Percentiles rank a stretch among this genome's conserved stretches.
phyloP scores from a whole-genome alignment of 441 rosid genomes.

The Mallotus japonicus region DNA sequence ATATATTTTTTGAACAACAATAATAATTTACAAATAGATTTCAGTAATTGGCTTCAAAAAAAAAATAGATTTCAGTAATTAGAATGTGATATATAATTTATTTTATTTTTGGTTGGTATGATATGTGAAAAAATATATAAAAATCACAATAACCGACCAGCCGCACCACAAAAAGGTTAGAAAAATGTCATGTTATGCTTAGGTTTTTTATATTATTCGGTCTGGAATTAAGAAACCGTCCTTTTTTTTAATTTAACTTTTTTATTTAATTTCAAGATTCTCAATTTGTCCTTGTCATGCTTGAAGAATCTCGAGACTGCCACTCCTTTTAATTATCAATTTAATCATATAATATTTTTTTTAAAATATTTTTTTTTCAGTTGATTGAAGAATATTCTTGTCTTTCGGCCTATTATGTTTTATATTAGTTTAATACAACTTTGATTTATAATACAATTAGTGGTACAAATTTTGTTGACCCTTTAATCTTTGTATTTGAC shows the following conservation, averaged over 20 bases:
- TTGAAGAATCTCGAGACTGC: conserved; percentile 33
- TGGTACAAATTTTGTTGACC: background rate
- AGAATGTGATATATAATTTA: no score
- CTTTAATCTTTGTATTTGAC: background rate
- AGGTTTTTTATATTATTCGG: conserved; percentile 35
- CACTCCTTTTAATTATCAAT: conserved; percentile 9
- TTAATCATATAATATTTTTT: background rate
- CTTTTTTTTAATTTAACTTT: background rate
- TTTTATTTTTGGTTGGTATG: no score
- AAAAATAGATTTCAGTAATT: no score
- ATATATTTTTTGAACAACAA: no score
- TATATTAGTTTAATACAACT: background rate
- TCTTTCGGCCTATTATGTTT: conserved; percentile 13
- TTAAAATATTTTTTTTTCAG: background rate
- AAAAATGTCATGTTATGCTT: background rate
- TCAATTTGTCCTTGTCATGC: conserved; percentile 24
- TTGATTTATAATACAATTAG: background rate
- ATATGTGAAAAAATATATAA: no score
- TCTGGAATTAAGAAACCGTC: conserved; percentile 61
- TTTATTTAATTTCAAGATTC: background rate
- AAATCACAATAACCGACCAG: conserved; percentile 24
- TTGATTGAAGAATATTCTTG: conserved; percentile 26
- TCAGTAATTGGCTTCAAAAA: no score
- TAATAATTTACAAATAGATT: no score
- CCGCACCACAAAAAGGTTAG: background rate